Base-by-base conservation (phyloP, 2,329 filamentous ascomycete species). In the Aspergillus floridensis region DNA sequence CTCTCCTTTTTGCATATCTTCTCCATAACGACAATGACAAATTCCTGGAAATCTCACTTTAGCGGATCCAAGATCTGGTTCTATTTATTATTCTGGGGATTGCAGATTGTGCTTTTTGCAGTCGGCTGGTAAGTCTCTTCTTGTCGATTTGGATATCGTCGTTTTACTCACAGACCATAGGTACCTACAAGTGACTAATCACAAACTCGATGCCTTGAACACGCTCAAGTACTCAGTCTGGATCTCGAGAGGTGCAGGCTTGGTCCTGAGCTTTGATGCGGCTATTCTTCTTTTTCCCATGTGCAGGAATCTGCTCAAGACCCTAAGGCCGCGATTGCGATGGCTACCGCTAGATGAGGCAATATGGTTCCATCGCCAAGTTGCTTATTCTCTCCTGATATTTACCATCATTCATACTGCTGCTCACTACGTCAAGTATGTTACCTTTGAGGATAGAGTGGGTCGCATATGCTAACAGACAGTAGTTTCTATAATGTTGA, bases 261-360 rank as follows among this genome's bases (percentile, higher is more conserved):
- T 99, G 46, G 89, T 91, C 5, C 81, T 99, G 60, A 89, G 88
- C 1, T 84, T 96, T 57, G 93, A 99, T 78, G 87, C 86, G 58
- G 89, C 91, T 71, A 81, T 98, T 65, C 96, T 99, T 69, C 79
- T 99, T 29, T 82, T 99, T 60, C 95, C 95, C 6, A 96, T 99
- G 81, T 99, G 93, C 81, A 85, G 95, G 67, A 98, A 93, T 60
- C 80, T 98, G 32, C 84, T 99, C 72, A 86, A 91, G 74, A 89
- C 86, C 72, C 76, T 98, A 58, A 86, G 95, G 64, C 95, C 95
- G 26, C 96, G 96, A 80, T 78, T 96, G 65, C 86, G 87, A 75
- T 96, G 90, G 80, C 74, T 98, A 12, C 95, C 95, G 5, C 83
- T 99, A n/a, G 95, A 99, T 71, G 95, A 99, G 79, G 96, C 92